These are phyloP conservation scores for Populus simonii DNA, from an alignment of 345 rosid species.

Conservation along the genomic window DNA sequence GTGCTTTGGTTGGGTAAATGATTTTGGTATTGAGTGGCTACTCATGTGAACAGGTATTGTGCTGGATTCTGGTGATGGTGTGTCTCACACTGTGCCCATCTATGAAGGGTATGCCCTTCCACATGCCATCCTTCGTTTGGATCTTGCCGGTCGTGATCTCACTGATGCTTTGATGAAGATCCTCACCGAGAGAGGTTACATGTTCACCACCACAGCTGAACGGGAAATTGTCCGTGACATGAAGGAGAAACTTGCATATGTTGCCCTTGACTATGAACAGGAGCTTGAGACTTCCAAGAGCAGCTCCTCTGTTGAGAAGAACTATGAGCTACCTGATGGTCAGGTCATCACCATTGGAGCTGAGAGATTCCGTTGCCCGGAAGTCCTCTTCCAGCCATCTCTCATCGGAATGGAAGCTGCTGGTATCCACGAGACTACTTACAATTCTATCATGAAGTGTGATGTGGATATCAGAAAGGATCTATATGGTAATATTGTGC, in stretches of 20 bases:
- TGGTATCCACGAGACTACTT: conserved; percentile 63
- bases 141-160: conserved; percentile 65
- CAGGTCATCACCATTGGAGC: conserved; percentile 63
- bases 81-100: conserved; percentile 63
- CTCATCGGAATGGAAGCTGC: conserved; percentile 67
- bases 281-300: conserved; percentile 62
- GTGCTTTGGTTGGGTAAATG: background rate
- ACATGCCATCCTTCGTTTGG: conserved; percentile 59
- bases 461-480: conserved; percentile 67
- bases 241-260: conserved; percentile 72
- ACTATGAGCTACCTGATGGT: conserved; percentile 62
- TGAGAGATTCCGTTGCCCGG: conserved; percentile 70
- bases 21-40: background rate
- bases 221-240: conserved; percentile 91
- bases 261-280: conserved; percentile 59
- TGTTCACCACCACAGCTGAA: conserved; percentile 68
- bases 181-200: conserved; percentile 62
- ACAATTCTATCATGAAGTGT: conserved; percentile 64
- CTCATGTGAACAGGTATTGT: conserved; percentile 47
- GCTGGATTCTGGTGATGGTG: conserved; percentile 72
- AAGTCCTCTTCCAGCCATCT: conserved; percentile 64
- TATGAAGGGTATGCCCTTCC: conserved; percentile 65
- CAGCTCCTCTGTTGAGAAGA: conserved; percentile 61
- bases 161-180: conserved; percentile 63
- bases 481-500: conserved; percentile 58